Base-by-base conservation (phyloP, 768 basidiomycete species). In the Suillus luteus region DNA sequence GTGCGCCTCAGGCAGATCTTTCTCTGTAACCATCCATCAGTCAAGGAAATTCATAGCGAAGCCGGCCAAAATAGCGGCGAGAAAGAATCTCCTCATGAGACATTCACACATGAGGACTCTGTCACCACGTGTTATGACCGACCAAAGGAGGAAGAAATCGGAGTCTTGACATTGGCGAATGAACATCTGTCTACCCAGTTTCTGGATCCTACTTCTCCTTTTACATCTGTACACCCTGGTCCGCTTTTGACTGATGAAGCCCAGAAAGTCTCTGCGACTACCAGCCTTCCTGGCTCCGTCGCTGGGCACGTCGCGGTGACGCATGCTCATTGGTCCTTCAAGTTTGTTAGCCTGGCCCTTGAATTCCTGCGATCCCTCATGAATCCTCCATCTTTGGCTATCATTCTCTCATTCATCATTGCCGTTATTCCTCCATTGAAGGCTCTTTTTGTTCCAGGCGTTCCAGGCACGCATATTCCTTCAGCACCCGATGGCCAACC, bases 401-500 rank as follows among this genome's bases (percentile, higher is more conserved):
- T 91, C 59, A 68, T 87, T 61, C 17, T 81, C 38, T 75, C 85
- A 0, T 82, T 90, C 61, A 78, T 83, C 55, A 82, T 88, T 64
- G 81, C 88, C 2, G 76, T 90, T 27, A 70, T 89, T 2, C 81
- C 82, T 2, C 75, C 78, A 11, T 79, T 90, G 64, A 89, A 90
- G 66, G 86, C 82, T 0, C 78, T 91, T 4, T 90, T 91, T 66
- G 76, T 87, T 2, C 59, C 75, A 3, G 69, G 68, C 14, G 77
- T 86, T 3, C 74, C 80, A 1, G 78, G 79, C 1, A 75, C 78
- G 1, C 66, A 75, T 41, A 85, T 83, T 61, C 80, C 81, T 4
- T 54, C 76, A 27, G 86, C 86, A 0, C 89, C 89, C 0, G 89
- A 91, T 66, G 88, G 88, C 0, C 79, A 83, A 64, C 88, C 90